Percentiles rank a stretch among this genome's conserved stretches.
These are phyloP conservation scores for Aspergillus bombycis DNA, from an alignment of 2,329 filamentous ascomycete genomes.

Conservation along the genomic window DNA sequence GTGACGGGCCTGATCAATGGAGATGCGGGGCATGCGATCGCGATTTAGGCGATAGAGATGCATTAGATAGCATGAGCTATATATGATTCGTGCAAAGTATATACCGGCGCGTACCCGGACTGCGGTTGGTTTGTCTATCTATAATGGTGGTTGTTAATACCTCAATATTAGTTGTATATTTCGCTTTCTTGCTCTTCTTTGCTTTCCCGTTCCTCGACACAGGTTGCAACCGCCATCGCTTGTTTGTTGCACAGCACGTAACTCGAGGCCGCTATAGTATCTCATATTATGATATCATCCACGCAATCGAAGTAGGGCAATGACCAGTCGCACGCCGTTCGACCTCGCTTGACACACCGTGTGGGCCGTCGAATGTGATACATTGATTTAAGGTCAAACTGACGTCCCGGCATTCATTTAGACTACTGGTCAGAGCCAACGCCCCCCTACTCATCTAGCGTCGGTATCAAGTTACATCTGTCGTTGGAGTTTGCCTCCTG, in stretches of 20 bases:
- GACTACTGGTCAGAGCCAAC: conserved; percentile 1
- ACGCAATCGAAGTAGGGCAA: not conserved
- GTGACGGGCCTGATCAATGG: conserved; percentile 13
- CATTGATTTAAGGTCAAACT: conserved; percentile 3
- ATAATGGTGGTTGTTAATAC: not conserved
- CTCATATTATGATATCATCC: conserved; percentile 1
- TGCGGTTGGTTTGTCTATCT: not conserved
- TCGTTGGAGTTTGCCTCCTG: not conserved
- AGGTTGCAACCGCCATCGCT: not conserved
- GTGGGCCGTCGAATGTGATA: conserved; percentile 7
- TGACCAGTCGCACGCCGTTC: not conserved
- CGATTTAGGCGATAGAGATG: not conserved
- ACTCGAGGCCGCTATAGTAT: not conserved
- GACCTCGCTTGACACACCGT: not conserved
- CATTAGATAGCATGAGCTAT: not conserved
- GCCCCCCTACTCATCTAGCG: not conserved
- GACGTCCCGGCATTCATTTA: not conserved
- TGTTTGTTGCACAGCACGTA: not conserved
- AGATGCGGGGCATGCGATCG: conserved; percentile 8
- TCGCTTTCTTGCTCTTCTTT: not conserved
- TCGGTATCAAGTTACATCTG: not conserved
- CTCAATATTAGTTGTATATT: not conserved
- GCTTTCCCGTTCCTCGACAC: not conserved
- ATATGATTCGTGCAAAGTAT: not conserved
- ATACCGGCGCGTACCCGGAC: not conserved